These are phyloP conservation scores for Micromonas pusilla DNA, from an alignment of 139 green algal genomes.

Conservation along the genomic window DNA sequence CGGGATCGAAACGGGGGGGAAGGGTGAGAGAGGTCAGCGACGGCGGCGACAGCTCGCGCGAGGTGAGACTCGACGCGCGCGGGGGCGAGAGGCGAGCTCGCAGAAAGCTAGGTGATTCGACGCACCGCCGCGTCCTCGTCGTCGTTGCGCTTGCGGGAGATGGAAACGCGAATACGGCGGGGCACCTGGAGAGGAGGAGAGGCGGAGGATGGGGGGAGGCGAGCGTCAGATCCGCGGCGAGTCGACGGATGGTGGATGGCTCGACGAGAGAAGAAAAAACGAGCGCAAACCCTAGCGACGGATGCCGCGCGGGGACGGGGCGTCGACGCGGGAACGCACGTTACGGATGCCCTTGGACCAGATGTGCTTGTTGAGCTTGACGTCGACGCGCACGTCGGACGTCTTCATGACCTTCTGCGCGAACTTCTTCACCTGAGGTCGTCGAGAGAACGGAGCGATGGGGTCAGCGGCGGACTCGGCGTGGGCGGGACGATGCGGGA, in stretches of 20 bases:
- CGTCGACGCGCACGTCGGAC: conserved; percentile 90
- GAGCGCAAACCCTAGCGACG: background rate
- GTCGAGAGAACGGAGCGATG: background rate
- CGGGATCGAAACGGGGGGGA: too few relatives aligned
- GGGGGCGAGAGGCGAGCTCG: background rate
- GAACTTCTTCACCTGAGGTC: conserved; percentile 84
- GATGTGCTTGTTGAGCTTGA: conserved; percentile 98
- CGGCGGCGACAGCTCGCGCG: background rate
- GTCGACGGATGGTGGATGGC: too few relatives aligned
- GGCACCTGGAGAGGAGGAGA: conserved; percentile 51
- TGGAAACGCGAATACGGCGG: conserved; percentile 76
- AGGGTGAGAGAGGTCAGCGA: too few relatives aligned
- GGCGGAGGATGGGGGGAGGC: background rate
- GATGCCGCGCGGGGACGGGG: background rate
- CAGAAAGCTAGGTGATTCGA: background rate
- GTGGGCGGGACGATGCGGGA: background rate
- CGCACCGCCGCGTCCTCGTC: conserved; percentile 93
- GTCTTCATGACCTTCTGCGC: conserved; percentile 92
- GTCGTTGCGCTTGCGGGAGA: conserved; percentile 88
- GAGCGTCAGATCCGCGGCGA: too few relatives aligned
- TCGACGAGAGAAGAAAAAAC: too few relatives aligned
- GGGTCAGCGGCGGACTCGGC: background rate
- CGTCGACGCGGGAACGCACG: conserved; percentile 27
- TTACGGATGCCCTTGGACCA: conserved; percentile 90
- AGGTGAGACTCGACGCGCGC: background rate